A percentile compares a stretch with the other conserved stretches of the same genome.
Conservation (phyloP, 1,284 basidiomycete species). For the Moniliophthora roreri region DNA sequence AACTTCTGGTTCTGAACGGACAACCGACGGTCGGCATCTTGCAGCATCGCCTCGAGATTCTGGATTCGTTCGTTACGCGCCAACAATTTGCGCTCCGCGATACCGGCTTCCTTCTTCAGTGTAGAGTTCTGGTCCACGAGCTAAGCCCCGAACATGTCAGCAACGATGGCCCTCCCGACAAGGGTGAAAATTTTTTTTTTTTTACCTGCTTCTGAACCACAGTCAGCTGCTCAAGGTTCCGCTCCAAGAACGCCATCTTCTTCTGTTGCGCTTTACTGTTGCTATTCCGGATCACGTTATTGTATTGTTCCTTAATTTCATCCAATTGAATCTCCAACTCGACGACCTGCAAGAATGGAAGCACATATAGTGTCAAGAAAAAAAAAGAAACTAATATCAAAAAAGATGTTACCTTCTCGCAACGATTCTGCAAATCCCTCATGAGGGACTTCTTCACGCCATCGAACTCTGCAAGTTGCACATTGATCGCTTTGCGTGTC, state of each 20-base stretch:
- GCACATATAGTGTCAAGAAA: no score
- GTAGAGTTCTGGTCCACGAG: slow-evolving; percentile 98
- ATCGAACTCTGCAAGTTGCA: slow-evolving; percentile 97
- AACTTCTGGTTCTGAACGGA: slow-evolving; percentile 94
- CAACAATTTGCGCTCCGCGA: slow-evolving; percentile 94
- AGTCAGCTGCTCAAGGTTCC: slow-evolving; percentile 95
- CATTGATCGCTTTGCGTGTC: slow-evolving; percentile 94
- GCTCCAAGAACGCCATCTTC: slow-evolving; percentile 98
- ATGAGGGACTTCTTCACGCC: slow-evolving; percentile 98
- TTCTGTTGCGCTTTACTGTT: slow-evolving; percentile 98
- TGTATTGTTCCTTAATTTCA: slow-evolving; percentile 99
- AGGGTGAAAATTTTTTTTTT: neutral
- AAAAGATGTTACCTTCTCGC: slow-evolving; percentile 99
- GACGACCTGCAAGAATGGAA: slow-evolving; percentile 70
- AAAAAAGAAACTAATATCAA: no score
- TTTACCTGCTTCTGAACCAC: slow-evolving; percentile 93
- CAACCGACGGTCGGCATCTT: slow-evolving; percentile 91
- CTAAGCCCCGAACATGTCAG: slow-evolving; percentile 38
- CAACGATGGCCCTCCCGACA: slow-evolving; percentile 1
- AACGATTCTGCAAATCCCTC: slow-evolving; percentile 98
- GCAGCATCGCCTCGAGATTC: slow-evolving; percentile 89
- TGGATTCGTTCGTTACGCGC: slow-evolving; percentile 97
- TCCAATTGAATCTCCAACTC: slow-evolving; percentile 99
- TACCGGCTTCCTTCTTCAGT: slow-evolving; percentile 96
- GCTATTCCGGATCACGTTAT: slow-evolving; percentile 96